Conservation (phyloP, 2,329 filamentous ascomycete genomes). For the Verticillium nonalfalfae region DNA sequence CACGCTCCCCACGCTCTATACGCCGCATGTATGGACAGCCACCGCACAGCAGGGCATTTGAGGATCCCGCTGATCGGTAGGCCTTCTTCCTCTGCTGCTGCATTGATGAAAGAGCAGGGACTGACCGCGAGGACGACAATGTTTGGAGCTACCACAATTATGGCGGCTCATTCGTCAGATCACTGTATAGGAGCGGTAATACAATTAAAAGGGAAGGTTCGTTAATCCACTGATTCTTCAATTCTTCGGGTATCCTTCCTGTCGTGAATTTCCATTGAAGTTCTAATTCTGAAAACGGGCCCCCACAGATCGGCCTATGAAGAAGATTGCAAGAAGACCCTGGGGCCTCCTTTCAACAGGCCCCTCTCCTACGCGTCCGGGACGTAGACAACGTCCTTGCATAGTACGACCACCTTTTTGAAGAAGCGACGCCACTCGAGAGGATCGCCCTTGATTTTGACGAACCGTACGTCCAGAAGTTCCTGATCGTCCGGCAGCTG, state of each 20-base stretch:
- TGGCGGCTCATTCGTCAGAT: no score
- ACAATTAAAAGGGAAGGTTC: no score
- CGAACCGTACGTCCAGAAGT: conserved; percentile 79
- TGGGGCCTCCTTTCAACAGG: neutral
- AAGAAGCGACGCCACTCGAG: conserved; percentile 96
- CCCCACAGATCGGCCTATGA: neutral
- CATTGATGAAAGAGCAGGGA: no score
- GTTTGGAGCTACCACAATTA: no score
- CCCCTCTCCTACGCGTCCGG: conserved; percentile 28
- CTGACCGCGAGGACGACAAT: no score
- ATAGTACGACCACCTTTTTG: conserved; percentile 86
- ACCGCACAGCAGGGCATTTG: no score
- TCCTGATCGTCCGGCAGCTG: conserved; percentile 49
- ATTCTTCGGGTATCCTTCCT: neutral
- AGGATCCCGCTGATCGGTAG: no score
- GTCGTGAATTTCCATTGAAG: neutral
- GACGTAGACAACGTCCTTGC: conserved; percentile 73
- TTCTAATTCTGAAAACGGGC: neutral
- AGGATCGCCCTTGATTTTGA: conserved; percentile 93
- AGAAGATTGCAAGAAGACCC: neutral
- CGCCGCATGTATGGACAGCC: no score
- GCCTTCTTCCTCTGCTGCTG: no score
- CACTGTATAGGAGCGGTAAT: no score
- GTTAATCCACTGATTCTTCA: no score
- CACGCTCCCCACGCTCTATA: no score